Evolutionary conservation across 1,139 yeast species (phyloP).

Genomic region (Blastobotrys apis): DNA sequence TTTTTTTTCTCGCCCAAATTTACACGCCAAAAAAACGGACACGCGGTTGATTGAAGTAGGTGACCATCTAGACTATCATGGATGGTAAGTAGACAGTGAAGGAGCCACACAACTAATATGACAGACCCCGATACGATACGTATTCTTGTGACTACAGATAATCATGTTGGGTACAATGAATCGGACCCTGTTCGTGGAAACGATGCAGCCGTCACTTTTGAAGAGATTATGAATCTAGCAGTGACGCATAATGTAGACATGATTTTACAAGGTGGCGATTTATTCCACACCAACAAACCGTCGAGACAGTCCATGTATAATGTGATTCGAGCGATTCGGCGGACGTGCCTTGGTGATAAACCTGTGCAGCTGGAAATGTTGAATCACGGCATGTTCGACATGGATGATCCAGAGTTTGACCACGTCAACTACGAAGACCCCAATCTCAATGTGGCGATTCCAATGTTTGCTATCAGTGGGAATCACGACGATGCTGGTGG

Average conservation of each 20-base stretch:
- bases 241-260: slow-evolving; percentile 67
- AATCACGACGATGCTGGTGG: slow-evolving; percentile 98
- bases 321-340: slow-evolving; percentile 68
- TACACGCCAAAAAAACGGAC: too few species aligned
- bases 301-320: slow-evolving; percentile 80
- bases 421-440: slow-evolving; percentile 87
- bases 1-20: too few species aligned
- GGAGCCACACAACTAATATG: too few species aligned
- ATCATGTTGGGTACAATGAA: slow-evolving; percentile 93
- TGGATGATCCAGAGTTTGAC: slow-evolving; percentile 43
- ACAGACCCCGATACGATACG: slow-evolving; percentile 53
- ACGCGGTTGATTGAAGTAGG: too few species aligned
- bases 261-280: slow-evolving; percentile 89
- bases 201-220: slow-evolving; percentile 83
- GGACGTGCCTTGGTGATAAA: slow-evolving; percentile 75
- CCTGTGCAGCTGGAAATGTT: slow-evolving; percentile 84
- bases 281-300: slow-evolving; percentile 88
- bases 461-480: slow-evolving; percentile 90
- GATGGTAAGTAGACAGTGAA: too few species aligned
- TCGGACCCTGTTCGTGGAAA: slow-evolving; percentile 86
- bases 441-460: slow-evolving; percentile 83
- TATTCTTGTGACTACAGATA: slow-evolving; percentile 84
- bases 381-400: slow-evolving; percentile 66
- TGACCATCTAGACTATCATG: too few species aligned
- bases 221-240: slow-evolving; percentile 79